Conservation (phyloP, 208 protist species). For the Phytomonas sp. region DNA sequence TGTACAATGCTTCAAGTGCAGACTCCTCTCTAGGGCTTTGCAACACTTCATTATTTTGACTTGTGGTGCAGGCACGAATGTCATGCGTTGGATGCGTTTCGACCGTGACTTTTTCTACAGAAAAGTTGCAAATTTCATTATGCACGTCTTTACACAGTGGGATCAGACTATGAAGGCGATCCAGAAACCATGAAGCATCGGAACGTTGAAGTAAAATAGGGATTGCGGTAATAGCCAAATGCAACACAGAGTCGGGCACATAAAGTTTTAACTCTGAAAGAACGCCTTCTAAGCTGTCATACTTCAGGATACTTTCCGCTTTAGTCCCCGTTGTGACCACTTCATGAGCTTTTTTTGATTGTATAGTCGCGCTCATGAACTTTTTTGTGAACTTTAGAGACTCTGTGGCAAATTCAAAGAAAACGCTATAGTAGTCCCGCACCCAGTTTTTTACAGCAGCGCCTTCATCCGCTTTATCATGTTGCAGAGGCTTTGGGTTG, state of each 20-base stretch:
- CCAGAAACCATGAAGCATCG: conserved; percentile 58
- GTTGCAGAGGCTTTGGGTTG: background rate
- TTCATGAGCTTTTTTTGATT: background rate
- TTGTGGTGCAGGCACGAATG: background rate
- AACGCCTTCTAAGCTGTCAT: background rate
- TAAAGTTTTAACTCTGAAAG: background rate
- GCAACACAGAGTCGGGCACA: conserved; percentile 14
- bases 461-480: background rate
- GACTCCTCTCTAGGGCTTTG: background rate
- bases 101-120: background rate
- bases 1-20: conserved; percentile 1
- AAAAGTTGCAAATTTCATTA: background rate
- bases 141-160: conserved; percentile 14
- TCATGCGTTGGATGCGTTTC: background rate
- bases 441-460: background rate
- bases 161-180: conserved; percentile 34
- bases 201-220: conserved; percentile 45
- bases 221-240: conserved; percentile 63
- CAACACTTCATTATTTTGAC: background rate
- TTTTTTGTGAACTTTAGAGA: background rate
- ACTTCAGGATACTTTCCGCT: background rate
- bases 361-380: background rate
- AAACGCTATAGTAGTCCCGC: background rate
- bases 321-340: background rate
- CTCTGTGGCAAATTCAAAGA: background rate